Percentiles rank a stretch among this genome's conserved stretches.
Conservation (phyloP, 169 alveolate species). For the Plasmodium gallinaceum region DNA sequence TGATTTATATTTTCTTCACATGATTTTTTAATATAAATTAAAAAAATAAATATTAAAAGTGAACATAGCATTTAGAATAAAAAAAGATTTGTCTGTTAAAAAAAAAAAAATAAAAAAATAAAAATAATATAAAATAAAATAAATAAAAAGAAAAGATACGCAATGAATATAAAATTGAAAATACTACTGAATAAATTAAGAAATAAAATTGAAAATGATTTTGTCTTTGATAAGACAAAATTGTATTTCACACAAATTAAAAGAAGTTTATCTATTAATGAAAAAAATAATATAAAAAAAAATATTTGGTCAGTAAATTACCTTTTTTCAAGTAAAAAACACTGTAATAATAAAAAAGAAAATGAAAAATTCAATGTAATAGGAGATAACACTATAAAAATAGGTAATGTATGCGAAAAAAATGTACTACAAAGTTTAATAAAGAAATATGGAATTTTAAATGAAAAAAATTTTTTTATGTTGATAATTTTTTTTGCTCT, state of each 20-base stretch:
- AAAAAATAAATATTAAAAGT: background rate
- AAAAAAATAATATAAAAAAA: background rate
- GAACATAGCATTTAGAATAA: background rate
- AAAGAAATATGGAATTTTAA: background rate
- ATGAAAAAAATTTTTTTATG: background rate
- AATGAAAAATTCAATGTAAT: background rate
- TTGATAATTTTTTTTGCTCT: slow-evolving; percentile 9
- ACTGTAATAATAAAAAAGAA: background rate
- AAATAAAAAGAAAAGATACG: background rate
- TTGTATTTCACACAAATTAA: background rate
- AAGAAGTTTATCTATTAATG: background rate
- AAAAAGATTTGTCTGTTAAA: background rate
- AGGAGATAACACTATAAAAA: background rate
- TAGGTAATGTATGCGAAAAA: background rate
- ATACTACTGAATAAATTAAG: slow-evolving; percentile 11
- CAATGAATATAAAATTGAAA: slow-evolving; percentile 28
- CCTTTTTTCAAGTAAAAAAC: background rate
- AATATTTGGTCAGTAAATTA: background rate
- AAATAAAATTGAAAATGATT: slow-evolving; percentile 23
- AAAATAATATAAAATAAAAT: background rate
- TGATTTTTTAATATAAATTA: too few relatives aligned
- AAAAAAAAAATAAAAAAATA: background rate
- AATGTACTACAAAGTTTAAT: background rate
- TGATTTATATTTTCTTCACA: too few relatives aligned
- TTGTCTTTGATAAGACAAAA: slow-evolving; percentile 19